A percentile compares a stretch with the other conserved stretches of the same genome.
These are phyloP conservation scores for Ophiostoma perfectum DNA, from an alignment of 2,329 filamentous ascomycete species.

Conservation along the genomic window DNA sequence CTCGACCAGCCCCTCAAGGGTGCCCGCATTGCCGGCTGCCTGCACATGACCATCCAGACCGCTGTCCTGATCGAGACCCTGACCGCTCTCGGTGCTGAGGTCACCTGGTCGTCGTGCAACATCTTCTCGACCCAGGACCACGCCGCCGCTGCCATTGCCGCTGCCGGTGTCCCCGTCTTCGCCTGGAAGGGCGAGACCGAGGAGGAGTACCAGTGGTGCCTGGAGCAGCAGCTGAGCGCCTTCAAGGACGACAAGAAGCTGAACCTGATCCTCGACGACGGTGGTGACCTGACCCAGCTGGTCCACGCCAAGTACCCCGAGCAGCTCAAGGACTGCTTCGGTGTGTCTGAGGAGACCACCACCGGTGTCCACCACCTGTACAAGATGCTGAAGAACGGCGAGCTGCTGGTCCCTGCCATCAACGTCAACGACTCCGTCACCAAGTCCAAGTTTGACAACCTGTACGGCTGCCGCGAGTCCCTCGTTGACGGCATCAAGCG, in stretches of 20 bases:
- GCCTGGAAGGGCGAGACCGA: slow-evolving; percentile 88
- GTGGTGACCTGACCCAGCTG: slow-evolving; percentile 91
- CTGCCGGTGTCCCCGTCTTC: slow-evolving; percentile 80
- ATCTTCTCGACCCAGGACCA: slow-evolving; percentile 99
- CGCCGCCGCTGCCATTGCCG: slow-evolving; percentile 94
- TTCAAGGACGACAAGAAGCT: slow-evolving; percentile 97
- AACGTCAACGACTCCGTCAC: slow-evolving; percentile 99
- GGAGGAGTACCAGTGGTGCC: slow-evolving; percentile 99
- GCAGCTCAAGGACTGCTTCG: slow-evolving; percentile 96
- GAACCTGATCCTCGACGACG: slow-evolving; percentile 98
- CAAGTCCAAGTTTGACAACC: slow-evolving; percentile 99
- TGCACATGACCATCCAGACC: slow-evolving; percentile 99
- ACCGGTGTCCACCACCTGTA: slow-evolving; percentile 99
- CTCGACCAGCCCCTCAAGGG: slow-evolving; percentile 88
- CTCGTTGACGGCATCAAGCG: slow-evolving; percentile 99
- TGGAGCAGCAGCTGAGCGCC: slow-evolving; percentile 93
- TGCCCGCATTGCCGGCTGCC: slow-evolving; percentile 92
- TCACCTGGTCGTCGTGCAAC: slow-evolving; percentile 99
- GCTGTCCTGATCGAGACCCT: slow-evolving; percentile 99
- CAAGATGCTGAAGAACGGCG: slow-evolving; percentile 88
- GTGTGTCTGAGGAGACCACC: slow-evolving; percentile 98
- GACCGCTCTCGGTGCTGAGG: slow-evolving; percentile 87
- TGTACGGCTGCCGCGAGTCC: slow-evolving; percentile 98
- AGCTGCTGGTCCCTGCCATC: slow-evolving; percentile 89
- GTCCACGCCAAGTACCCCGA: slow-evolving; percentile 98